These are phyloP conservation scores for Thielaviopsis ethacetica DNA, from an alignment of 2,329 filamentous ascomycete genomes.

Conservation along the genomic window DNA sequence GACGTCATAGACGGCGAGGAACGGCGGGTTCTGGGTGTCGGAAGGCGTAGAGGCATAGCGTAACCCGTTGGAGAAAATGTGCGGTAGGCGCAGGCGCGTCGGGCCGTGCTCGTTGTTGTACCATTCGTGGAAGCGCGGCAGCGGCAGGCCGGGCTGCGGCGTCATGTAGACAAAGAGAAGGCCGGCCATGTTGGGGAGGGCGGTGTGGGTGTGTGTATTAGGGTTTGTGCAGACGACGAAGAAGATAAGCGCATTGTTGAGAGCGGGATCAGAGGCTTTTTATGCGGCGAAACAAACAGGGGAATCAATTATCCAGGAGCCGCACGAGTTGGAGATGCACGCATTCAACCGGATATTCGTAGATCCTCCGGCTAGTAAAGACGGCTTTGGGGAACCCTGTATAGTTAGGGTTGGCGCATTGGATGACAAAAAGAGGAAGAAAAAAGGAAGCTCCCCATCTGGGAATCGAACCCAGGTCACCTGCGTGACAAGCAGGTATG, in stretches of 20 bases:
- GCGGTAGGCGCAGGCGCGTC: conserved; percentile 56
- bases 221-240: background rate
- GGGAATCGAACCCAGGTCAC: background rate
- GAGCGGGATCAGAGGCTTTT: background rate
- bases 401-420: background rate
- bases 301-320: background rate
- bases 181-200: conserved; percentile 29
- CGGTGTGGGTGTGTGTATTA: background rate
- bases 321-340: background rate
- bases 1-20: conserved; percentile 70
- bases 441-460: background rate
- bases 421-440: background rate
- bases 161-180: conserved; percentile 81
- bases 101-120: conserved; percentile 91
- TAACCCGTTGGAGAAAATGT: conserved; percentile 60
- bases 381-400: background rate
- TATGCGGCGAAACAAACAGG: background rate
- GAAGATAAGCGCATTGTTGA: background rate
- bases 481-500: background rate
- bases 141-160: conserved; percentile 47
- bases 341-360: background rate
- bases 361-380: background rate
- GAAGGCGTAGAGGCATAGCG: conserved; percentile 55
- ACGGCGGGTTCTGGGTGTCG: conserved; percentile 36
- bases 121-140: conserved; percentile 71